Evolutionary conservation across 164 flowering plant species (phyloP).

Genomic region (Vitis amurensis): DNA sequence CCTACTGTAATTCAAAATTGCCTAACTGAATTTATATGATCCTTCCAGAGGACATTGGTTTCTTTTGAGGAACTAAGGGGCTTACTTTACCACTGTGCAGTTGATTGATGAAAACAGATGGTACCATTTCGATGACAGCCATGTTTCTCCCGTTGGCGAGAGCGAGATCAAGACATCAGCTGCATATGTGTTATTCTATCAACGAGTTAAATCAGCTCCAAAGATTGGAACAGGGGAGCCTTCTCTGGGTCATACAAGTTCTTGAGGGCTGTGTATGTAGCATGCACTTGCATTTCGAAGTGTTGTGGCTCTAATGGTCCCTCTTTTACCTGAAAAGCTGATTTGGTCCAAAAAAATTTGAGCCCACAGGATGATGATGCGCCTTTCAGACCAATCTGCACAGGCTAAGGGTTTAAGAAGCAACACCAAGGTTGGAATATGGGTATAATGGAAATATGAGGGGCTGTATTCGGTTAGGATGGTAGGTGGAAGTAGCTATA

Average conservation of each 20-base stretch:
- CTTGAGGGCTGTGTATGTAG: not conserved
- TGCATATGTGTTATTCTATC: constrained; percentile 84
- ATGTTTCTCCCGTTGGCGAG: constrained; percentile 65
- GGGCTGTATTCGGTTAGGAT: not conserved
- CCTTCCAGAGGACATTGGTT: no score
- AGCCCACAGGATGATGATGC: not conserved
- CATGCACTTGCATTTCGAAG: constrained; percentile 1
- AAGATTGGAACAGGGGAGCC: constrained; percentile 28
- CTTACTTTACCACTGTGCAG: constrained; percentile 39
- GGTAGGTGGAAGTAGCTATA: not conserved
- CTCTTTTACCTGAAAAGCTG: not conserved
- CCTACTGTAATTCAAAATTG: no score
- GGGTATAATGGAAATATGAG: not conserved
- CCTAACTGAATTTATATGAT: no score
- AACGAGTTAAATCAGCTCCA: constrained; percentile 45
- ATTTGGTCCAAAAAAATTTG: not conserved
- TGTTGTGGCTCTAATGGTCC: constrained; percentile 9
- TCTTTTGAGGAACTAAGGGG: not conserved
- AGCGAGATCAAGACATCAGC: constrained; percentile 77
- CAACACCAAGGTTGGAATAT: not conserved
- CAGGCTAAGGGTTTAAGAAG: not conserved
- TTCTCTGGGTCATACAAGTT: constrained; percentile 18
- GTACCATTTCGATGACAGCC: constrained; percentile 92
- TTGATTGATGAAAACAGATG: constrained; percentile 72
- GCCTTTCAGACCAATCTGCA: not conserved